Base-by-base conservation (phyloP, 2,329 filamentous ascomycete genomes). In the Colletotrichum tropicicola region DNA sequence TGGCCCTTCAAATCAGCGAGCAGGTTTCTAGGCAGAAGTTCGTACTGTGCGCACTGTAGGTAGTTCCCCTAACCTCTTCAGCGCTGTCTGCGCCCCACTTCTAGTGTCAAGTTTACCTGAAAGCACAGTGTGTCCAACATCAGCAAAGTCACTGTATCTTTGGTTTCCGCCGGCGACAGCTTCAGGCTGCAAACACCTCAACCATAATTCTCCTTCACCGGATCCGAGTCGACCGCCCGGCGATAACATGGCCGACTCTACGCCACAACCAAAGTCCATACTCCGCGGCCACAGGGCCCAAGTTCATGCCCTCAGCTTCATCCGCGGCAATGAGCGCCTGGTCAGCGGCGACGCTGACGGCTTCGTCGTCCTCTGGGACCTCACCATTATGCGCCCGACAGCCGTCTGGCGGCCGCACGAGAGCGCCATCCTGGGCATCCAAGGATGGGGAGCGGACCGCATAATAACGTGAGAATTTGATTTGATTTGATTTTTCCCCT, bases 261-360 rank as follows among this genome's bases (percentile, higher is more conserved):
- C 27, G 61, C 75, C 77, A n/a, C 79, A 81, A 47, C 86, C 86
- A 32, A 85, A 81, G 70, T 79, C 83, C 74, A 89, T 98, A 64
- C 86, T 99, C 37, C 92, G 96, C 68, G 96, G 96, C 55, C 96
- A 98, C 80, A 86, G 87, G 58, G 85, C 91, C 1, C 89, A 93
- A 68, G 89, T 98, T 49, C 94, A 98, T 74, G 87, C 89, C 19
- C 84, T 94, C 4, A 81, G 86, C 55, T 95, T 98, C 74, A 83
- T 93, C 69, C 85, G 87, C 56, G 77, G 81, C 41, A 97, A 98
- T 75, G 84, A 87, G 62, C 90, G 92, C 32, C 88, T 99, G 6
- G 82, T 93, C 12, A 96, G 93, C 1, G 95, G 92, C 35, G 96
- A 99, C 78, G 92, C 93, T 8, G 92, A 97, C 43, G 96, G 96